These are phyloP conservation scores for Phytophthora megakarya DNA, from an alignment of 352 stramenopile genomes.

Conservation along the genomic window DNA sequence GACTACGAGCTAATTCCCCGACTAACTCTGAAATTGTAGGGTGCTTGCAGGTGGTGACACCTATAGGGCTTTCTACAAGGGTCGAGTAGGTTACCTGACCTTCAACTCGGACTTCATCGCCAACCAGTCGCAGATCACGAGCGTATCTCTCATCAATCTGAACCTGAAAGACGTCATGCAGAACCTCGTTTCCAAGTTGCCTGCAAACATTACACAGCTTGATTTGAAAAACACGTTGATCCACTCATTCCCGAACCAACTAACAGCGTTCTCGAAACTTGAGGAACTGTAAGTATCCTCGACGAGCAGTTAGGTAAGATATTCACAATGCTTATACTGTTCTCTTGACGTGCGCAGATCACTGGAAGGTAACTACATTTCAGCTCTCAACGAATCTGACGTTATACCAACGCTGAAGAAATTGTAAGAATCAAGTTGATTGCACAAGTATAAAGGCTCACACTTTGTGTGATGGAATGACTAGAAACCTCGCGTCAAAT, in stretches of 20 bases:
- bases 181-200: slow-evolving; percentile 24
- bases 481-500: slow-evolving; percentile 28
- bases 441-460: background rate
- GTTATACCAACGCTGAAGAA: slow-evolving; percentile 27
- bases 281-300: slow-evolving; percentile 15
- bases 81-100: slow-evolving; percentile 30
- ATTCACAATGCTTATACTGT: background rate
- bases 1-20: too few species aligned
- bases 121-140: slow-evolving; percentile 34
- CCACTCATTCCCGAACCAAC: slow-evolving; percentile 29
- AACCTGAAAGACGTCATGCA: slow-evolving; percentile 27
- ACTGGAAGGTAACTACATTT: slow-evolving; percentile 32
- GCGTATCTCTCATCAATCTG: slow-evolving; percentile 32
- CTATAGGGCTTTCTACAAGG: slow-evolving; percentile 28
- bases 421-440: slow-evolving; percentile 21
- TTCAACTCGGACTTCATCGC: slow-evolving; percentile 32
- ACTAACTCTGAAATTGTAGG: slow-evolving; percentile 8
- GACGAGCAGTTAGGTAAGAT: background rate
- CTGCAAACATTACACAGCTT: slow-evolving; percentile 20
- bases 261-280: slow-evolving; percentile 17
- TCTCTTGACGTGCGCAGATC: slow-evolving; percentile 10
- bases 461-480: background rate
- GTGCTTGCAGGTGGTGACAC: slow-evolving; percentile 17
- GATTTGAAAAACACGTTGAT: slow-evolving; percentile 33
- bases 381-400: slow-evolving; percentile 17